Evolutionary conservation across 1,284 basidiomycete species (phyloP).

Genomic region (Lentinula novae-zelandiae): DNA sequence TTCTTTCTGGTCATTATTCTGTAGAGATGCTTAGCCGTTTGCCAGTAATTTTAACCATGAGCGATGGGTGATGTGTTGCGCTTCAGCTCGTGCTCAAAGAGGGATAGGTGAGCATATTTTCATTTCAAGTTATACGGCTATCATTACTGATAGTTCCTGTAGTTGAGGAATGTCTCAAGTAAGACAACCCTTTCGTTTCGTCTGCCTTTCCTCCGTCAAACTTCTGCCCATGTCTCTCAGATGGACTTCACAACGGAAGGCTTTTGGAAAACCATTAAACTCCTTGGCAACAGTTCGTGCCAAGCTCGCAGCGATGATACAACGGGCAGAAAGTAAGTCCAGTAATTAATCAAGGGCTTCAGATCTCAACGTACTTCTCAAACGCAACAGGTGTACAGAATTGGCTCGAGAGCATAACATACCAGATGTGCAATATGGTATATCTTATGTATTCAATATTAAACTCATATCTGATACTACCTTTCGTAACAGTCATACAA

Average conservation of each 20-base stretch:
- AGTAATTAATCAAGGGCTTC: background rate
- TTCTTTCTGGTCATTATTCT: background rate
- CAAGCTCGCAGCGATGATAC: conserved; percentile 85
- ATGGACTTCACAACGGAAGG: conserved; percentile 77
- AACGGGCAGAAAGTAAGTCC: conserved; percentile 59
- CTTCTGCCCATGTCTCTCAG: conserved; percentile 23
- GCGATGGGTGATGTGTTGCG: conserved; percentile 73
- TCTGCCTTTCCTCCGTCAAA: background rate
- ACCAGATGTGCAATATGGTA: conserved; percentile 91
- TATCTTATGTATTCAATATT: conserved; percentile 5
- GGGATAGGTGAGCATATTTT: conserved; percentile 23
- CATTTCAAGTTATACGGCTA: conserved; percentile 30
- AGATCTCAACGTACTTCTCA: background rate
- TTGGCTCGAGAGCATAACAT: conserved; percentile 88
- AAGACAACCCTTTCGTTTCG: conserved; percentile 16
- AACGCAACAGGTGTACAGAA: conserved; percentile 49
- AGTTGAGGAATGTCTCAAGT: conserved; percentile 73
- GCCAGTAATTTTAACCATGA: conserved; percentile 71
- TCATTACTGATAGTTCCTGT: background rate
- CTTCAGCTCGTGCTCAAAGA: conserved; percentile 49
- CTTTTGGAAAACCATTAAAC: conserved; percentile 84
- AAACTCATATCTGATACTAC: conserved; percentile 5
- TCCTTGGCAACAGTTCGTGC: conserved; percentile 81
- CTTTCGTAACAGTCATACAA: conserved; percentile 41
- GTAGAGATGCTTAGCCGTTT: background rate